These are phyloP conservation scores for Nematocida sp. DNA, from an alignment of 371 early-diverging fungal genomes.

Conservation along the genomic window DNA sequence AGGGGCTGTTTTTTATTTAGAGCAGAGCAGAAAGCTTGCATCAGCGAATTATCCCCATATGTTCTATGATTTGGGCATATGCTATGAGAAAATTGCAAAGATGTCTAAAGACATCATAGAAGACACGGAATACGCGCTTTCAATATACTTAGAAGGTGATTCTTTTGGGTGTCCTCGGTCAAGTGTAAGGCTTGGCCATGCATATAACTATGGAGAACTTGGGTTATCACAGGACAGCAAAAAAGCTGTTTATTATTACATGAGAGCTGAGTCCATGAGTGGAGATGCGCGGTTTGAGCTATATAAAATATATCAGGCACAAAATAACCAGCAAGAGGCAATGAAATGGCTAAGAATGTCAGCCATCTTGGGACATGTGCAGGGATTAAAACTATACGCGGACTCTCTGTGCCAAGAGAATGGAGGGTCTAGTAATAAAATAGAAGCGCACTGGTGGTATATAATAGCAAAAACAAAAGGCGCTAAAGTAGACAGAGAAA, in stretches of 20 bases:
- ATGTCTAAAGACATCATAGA: constrained; percentile 26
- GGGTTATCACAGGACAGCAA: constrained; percentile 12
- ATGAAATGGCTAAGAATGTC: constrained; percentile 92
- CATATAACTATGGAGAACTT: constrained; percentile 66
- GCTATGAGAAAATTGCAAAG: constrained; percentile 62
- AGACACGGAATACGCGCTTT: constrained; percentile 67
- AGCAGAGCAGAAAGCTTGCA: constrained; percentile 66
- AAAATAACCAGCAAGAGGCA: constrained; percentile 64
- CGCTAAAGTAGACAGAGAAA: constrained; percentile 2
- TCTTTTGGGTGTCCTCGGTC: constrained; percentile 67
- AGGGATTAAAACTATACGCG: constrained; percentile 84
- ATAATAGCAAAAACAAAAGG: constrained; percentile 58
- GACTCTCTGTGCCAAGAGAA: constrained; percentile 79
- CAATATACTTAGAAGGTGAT: constrained; percentile 65
- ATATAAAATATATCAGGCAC: constrained; percentile 67
- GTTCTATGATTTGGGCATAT: constrained; percentile 68
- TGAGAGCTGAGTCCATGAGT: constrained; percentile 29
- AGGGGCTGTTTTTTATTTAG: constrained; percentile 68
- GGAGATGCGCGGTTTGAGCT: constrained; percentile 71
- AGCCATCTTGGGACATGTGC: constrained; percentile 79
- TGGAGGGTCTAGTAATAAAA: constrained; percentile 57
- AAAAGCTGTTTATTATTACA: constrained; percentile 31
- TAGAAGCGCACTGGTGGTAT: constrained; percentile 71
- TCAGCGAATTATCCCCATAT: constrained; percentile 67
- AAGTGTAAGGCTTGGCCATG: constrained; percentile 61